Conservation (phyloP, 2,329 filamentous ascomycete species). For the Epicoccum nigrum region DNA sequence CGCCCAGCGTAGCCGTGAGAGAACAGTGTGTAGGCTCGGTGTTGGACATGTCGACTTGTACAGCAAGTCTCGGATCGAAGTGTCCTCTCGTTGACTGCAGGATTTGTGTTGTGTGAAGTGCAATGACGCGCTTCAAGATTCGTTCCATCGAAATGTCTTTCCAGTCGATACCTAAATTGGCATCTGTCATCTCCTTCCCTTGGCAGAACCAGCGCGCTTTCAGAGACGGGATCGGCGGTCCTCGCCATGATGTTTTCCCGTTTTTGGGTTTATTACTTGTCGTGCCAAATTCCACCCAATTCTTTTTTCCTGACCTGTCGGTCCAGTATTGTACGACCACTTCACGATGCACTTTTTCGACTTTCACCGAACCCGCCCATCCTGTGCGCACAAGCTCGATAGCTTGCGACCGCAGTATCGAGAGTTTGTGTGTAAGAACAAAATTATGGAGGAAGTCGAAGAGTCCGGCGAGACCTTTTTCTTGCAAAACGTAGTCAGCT, state of each 20-base stretch:
- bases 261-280: slow-evolving; percentile 63
- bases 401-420: slow-evolving; percentile 79
- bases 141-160: slow-evolving; percentile 73
- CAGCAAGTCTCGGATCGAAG: slow-evolving; percentile 62
- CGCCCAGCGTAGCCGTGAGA: slow-evolving; percentile 72
- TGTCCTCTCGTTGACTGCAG: slow-evolving; percentile 66
- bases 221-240: slow-evolving; percentile 50
- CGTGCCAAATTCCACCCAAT: slow-evolving; percentile 88
- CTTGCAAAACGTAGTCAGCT: slow-evolving; percentile 73
- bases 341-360: slow-evolving; percentile 80
- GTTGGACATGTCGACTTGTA: slow-evolving; percentile 64
- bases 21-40: slow-evolving; percentile 70
- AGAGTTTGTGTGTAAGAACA: slow-evolving; percentile 87
- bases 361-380: slow-evolving; percentile 79
- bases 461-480: slow-evolving; percentile 76
- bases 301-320: slow-evolving; percentile 72
- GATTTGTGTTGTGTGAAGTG: slow-evolving; percentile 74
- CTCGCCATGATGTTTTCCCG: slow-evolving; percentile 44
- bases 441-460: slow-evolving; percentile 89
- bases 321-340: slow-evolving; percentile 93
- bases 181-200: slow-evolving; percentile 73
- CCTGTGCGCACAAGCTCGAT: slow-evolving; percentile 68
- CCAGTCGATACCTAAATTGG: slow-evolving; percentile 70
- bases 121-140: slow-evolving; percentile 75
- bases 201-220: slow-evolving; percentile 83